Evolutionary conservation across 371 early-diverging fungal genomes (phyloP).

Genomic region (Cokeromyces recurvatus): DNA sequence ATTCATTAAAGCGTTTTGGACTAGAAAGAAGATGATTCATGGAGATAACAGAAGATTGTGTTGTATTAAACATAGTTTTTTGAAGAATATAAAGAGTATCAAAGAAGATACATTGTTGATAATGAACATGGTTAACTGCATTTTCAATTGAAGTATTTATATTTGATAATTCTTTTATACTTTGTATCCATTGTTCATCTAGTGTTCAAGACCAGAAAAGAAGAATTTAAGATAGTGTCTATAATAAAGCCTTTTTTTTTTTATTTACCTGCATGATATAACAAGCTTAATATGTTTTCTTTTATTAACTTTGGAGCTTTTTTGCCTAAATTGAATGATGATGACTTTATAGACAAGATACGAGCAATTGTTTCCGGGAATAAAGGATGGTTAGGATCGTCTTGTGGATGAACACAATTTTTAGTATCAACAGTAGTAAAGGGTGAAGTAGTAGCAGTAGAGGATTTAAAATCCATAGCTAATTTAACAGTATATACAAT

Average conservation of each 20-base stretch:
- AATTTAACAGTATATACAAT: conserved; percentile 14
- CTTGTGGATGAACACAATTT: conserved; percentile 1
- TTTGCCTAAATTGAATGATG: conserved; percentile 7
- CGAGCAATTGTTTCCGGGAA: conserved; percentile 12
- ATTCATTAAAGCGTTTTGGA: conserved; percentile 17
- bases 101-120: conserved; percentile 23
- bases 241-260: neutral
- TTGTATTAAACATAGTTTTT: conserved; percentile 2
- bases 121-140: conserved; percentile 18
- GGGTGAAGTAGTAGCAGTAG: too few relatives aligned
- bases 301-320: conserved; percentile 6
- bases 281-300: conserved; percentile 19
- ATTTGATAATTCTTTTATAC: neutral
- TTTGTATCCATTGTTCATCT: conserved; percentile 25
- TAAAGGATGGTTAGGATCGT: neutral
- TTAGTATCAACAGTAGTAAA: too few relatives aligned
- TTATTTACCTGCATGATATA: conserved; percentile 29
- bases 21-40: too few relatives aligned
- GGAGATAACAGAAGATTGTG: too few relatives aligned
- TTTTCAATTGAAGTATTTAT: neutral
- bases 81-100: conserved; percentile 21
- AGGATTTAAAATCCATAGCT: conserved; percentile 10
- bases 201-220: neutral
- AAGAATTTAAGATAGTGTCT: neutral
- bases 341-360: conserved; percentile 14